Percentiles rank a stretch among this genome's conserved stretches.
Conservation (phyloP, 2,329 filamentous ascomycete species). For the Aspergillus hortae region DNA sequence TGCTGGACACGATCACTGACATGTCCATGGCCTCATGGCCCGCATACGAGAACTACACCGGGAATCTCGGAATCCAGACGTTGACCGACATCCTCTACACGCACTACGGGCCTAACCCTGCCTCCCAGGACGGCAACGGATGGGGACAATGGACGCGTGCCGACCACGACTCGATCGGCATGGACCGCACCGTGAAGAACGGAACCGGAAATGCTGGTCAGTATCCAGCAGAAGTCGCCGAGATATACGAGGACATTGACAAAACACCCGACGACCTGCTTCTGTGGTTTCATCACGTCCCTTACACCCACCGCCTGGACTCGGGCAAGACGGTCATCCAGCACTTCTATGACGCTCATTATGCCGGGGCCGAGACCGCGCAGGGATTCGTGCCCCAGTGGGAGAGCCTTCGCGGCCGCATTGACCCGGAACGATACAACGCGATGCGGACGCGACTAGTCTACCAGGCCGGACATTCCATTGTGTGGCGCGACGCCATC, state of each 20-base stretch:
- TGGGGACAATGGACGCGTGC: slow-evolving; percentile 73
- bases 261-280: slow-evolving; percentile 66
- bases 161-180: slow-evolving; percentile 58
- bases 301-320: slow-evolving; percentile 60
- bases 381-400: slow-evolving; percentile 55
- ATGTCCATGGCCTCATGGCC: slow-evolving; percentile 69
- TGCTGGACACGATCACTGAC: slow-evolving; percentile 58
- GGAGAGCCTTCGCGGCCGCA: slow-evolving; percentile 52
- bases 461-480: slow-evolving; percentile 66
- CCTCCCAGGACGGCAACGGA: slow-evolving; percentile 62
- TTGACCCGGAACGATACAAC: slow-evolving; percentile 60
- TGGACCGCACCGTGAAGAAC: slow-evolving; percentile 67
- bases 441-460: slow-evolving; percentile 57
- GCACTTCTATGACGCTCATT: slow-evolving; percentile 64
- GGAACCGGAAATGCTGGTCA: slow-evolving; percentile 65
- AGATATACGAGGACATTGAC: slow-evolving; percentile 56
- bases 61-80: slow-evolving; percentile 68
- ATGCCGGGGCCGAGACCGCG: slow-evolving; percentile 56
- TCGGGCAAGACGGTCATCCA: slow-evolving; percentile 66
- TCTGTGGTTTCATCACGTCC: slow-evolving; percentile 72
- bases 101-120: slow-evolving; percentile 66
- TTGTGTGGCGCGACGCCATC: slow-evolving; percentile 69
- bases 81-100: slow-evolving; percentile 64
- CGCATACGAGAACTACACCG: slow-evolving; percentile 67
- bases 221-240: slow-evolving; percentile 60